These are phyloP conservation scores for Aspergillus pseudoviridinutans DNA, from an alignment of 2,329 filamentous ascomycete genomes.

Conservation along the genomic window DNA sequence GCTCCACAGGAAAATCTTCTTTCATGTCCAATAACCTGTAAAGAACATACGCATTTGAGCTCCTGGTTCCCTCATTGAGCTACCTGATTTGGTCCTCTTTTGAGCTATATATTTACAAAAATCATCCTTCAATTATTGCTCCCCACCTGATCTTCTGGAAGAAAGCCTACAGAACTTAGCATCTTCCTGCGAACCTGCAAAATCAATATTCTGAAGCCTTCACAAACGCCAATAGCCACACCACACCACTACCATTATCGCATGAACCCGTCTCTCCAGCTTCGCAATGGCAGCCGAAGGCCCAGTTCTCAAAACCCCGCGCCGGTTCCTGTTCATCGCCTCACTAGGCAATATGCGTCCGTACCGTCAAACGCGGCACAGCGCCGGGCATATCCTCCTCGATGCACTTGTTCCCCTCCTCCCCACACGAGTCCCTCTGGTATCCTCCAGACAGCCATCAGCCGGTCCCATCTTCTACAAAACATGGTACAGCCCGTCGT, in stretches of 20 bases:
- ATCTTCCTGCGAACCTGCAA: neutral
- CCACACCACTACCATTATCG: neutral
- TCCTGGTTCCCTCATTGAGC: neutral
- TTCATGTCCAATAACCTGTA: neutral
- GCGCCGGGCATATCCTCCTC: constrained; percentile 77
- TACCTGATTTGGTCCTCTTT: neutral
- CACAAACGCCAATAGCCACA: neutral
- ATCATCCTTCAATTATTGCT: neutral
- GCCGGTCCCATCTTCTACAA: constrained; percentile 41
- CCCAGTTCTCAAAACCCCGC: constrained; percentile 14
- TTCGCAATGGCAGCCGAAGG: neutral
- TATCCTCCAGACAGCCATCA: constrained; percentile 50
- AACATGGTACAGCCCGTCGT: constrained; percentile 64
- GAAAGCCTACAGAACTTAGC: neutral
- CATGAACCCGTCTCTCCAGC: neutral
- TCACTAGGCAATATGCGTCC: constrained; percentile 78
- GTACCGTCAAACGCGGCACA: constrained; percentile 78
- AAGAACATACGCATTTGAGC: neutral
- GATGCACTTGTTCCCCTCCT: constrained; percentile 54
- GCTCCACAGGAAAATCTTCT: neutral
- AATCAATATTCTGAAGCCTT: neutral
- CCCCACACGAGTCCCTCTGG: constrained; percentile 40
- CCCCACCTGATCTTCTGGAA: too few species aligned
- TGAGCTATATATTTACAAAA: neutral
- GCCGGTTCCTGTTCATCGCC: constrained; percentile 64